Conservation (phyloP, 108 stramenopile species). For the Nitzschia sp. region DNA sequence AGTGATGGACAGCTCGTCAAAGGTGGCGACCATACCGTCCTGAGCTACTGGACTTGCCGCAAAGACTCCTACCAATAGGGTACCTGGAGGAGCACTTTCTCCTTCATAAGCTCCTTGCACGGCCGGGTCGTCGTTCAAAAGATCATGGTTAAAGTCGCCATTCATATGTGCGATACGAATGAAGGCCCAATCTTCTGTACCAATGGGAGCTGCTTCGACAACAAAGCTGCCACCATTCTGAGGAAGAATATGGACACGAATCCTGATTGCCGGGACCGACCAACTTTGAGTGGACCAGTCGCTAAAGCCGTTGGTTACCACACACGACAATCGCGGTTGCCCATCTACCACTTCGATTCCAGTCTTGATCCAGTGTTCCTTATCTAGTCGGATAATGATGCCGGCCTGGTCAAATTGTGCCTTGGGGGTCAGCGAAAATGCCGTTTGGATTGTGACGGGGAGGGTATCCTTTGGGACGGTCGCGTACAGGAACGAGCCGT, state of each 20-base stretch:
- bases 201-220: slow-evolving; percentile 30
- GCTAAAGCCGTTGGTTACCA: slow-evolving; percentile 52
- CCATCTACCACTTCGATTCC: slow-evolving; percentile 53
- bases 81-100: background rate
- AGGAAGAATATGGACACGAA: slow-evolving; percentile 33
- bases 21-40: slow-evolving; percentile 31
- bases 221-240: slow-evolving; percentile 37
- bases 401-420: slow-evolving; percentile 60
- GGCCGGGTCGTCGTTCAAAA: slow-evolving; percentile 2
- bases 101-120: slow-evolving; percentile 10
- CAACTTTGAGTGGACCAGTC: slow-evolving; percentile 55
- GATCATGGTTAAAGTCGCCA: slow-evolving; percentile 6
- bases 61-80: slow-evolving; percentile 40
- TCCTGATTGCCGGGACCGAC: slow-evolving; percentile 11
- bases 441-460: slow-evolving; percentile 21
- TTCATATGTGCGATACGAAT: slow-evolving; percentile 38
- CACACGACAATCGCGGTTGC: slow-evolving; percentile 51
- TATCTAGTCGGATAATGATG: slow-evolving; percentile 36
- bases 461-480: slow-evolving; percentile 3
- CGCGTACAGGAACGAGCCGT: slow-evolving; percentile 32
- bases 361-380: slow-evolving; percentile 49
- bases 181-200: slow-evolving; percentile 26
- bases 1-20: slow-evolving; percentile 20
- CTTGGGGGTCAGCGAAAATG: slow-evolving; percentile 31
- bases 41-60: slow-evolving; percentile 40